Conservation (phyloP, 2,329 filamentous ascomycete genomes). For the Scytalidium sp. region DNA sequence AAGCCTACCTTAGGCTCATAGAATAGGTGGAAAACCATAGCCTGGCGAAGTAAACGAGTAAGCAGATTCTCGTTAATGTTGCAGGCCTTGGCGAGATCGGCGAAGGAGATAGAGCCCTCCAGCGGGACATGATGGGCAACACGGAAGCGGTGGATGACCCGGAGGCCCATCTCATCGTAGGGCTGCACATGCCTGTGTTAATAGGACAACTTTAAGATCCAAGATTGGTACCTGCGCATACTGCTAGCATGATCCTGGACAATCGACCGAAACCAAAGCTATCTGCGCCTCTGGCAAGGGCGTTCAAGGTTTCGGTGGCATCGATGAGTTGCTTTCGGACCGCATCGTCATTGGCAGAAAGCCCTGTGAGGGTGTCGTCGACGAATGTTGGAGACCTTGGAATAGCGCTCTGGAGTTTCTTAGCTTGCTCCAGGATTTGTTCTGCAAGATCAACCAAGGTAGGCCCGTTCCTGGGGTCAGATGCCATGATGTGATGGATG, state of each 20-base stretch:
- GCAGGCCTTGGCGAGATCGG: conserved; percentile 21
- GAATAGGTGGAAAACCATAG: conserved; percentile 38
- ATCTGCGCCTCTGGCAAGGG: background rate
- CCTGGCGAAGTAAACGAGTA: conserved; percentile 35
- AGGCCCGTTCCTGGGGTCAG: background rate
- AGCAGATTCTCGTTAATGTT: conserved; percentile 23
- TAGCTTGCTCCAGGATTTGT: background rate
- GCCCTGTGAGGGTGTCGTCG: background rate
- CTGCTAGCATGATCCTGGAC: background rate
- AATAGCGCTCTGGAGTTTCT: background rate
- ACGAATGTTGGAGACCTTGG: background rate
- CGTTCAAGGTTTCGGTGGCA: background rate
- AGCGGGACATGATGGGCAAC: conserved; percentile 27
- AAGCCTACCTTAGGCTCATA: conserved; percentile 32
- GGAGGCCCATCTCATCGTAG: conserved; percentile 20
- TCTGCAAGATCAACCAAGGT: background rate
- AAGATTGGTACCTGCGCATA: background rate
- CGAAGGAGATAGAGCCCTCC: conserved; percentile 20
- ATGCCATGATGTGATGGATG: too few relatives aligned
- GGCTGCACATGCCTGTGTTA: background rate
- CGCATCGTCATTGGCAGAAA: background rate
- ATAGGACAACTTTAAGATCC: background rate
- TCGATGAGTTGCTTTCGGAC: background rate
- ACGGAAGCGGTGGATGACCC: conserved; percentile 27
- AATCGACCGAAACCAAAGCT: background rate